phyloP scores from a whole-genome alignment of 176 grass and related monocot genomes.

The Oryza longistaminata region DNA sequence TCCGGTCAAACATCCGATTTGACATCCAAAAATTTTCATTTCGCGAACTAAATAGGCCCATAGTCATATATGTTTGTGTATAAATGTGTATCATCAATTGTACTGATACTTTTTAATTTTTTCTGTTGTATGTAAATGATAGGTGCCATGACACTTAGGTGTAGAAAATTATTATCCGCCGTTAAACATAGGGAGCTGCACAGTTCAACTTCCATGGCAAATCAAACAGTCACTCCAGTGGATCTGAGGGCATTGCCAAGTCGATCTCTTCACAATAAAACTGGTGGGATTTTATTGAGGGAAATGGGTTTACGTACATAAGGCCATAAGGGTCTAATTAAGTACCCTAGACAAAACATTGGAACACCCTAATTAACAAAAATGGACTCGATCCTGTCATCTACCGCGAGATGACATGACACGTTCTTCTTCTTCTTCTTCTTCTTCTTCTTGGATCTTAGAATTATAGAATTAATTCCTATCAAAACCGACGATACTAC shows the following conservation, averaged over 20 bases:
- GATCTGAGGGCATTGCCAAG: neutral
- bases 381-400: neutral
- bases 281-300: constrained; percentile 19
- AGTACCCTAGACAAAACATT: neutral
- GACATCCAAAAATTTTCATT: too few species aligned
- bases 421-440: neutral
- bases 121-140: too few species aligned
- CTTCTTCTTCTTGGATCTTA: neutral
- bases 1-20: too few species aligned
- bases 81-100: too few species aligned
- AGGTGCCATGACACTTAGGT: too few species aligned
- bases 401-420: neutral
- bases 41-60: too few species aligned
- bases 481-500: neutral
- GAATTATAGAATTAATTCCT: neutral
- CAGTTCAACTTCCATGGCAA: neutral
- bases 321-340: neutral
- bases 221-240: neutral
- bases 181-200: too few species aligned
- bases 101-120: too few species aligned
- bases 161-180: too few species aligned
- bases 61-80: too few species aligned
- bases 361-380: neutral
- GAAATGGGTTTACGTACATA: constrained; percentile 10
- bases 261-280: neutral